Evolutionary conservation across 768 basidiomycete genomes (phyloP).

Genomic region (Fibroporia radiculosa): DNA sequence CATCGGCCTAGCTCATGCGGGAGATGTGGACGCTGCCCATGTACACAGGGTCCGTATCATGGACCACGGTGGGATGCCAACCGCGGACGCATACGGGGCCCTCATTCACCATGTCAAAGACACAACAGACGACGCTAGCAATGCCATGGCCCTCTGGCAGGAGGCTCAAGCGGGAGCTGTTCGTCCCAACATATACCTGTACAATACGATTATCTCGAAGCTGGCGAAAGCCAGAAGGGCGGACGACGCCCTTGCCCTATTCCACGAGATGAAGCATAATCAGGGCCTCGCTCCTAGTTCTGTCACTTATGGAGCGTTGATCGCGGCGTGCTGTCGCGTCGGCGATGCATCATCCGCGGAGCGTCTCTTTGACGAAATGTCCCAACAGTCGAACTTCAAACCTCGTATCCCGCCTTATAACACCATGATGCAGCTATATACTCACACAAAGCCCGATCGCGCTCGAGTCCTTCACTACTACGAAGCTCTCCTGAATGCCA

Average conservation of each 20-base stretch:
- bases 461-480: constrained; percentile 71
- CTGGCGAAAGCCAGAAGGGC: constrained; percentile 92
- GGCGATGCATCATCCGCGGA: constrained; percentile 83
- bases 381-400: constrained; percentile 59
- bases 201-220: constrained; percentile 96
- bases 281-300: constrained; percentile 57
- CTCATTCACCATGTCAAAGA: constrained; percentile 84
- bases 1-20: constrained; percentile 74
- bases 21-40: constrained; percentile 73
- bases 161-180: constrained; percentile 70
- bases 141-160: constrained; percentile 76
- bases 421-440: constrained; percentile 97
- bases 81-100: constrained; percentile 87
- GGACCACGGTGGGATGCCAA: constrained; percentile 68
- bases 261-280: constrained; percentile 81
- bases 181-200: constrained; percentile 77
- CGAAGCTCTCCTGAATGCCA: constrained; percentile 48
- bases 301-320: constrained; percentile 92
- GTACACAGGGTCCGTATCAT: constrained; percentile 74
- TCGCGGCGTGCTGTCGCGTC: constrained; percentile 88
- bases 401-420: constrained; percentile 94
- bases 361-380: constrained; percentile 82
- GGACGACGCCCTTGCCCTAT: constrained; percentile 80
- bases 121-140: constrained; percentile 90
- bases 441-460: constrained; percentile 83